Evolutionary conservation across 768 basidiomycete species (phyloP).

Genomic region (Coprinellus micaceus): DNA sequence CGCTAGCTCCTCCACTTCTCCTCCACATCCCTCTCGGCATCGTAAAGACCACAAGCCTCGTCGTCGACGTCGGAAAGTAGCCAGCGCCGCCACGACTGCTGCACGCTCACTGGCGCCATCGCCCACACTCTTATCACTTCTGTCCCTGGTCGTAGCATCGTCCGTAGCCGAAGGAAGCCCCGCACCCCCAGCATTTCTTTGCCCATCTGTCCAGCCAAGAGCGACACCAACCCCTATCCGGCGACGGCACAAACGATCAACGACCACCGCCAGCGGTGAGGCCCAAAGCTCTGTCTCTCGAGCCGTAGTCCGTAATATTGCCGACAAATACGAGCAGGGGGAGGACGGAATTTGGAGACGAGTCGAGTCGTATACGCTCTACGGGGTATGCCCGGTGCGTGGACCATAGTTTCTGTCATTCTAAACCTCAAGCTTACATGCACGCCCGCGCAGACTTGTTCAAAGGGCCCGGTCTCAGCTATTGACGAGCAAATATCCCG

Average conservation of each 20-base stretch:
- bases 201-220: slow-evolving; percentile 40
- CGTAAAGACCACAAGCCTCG: slow-evolving; percentile 11
- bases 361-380: slow-evolving; percentile 53
- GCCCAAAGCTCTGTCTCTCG: slow-evolving; percentile 2
- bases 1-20: slow-evolving; percentile 20
- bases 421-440: slow-evolving; percentile 1
- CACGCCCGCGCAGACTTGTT: slow-evolving; percentile 17
- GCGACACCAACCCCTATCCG: neutral
- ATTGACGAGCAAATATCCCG: slow-evolving; percentile 30
- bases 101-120: slow-evolving; percentile 38
- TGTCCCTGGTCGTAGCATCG: slow-evolving; percentile 55
- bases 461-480: slow-evolving; percentile 20
- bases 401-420: slow-evolving; percentile 5
- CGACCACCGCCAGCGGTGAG: slow-evolving; percentile 11
- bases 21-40: slow-evolving; percentile 9
- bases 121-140: slow-evolving; percentile 47
- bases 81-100: slow-evolving; percentile 13
- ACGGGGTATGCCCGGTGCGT: slow-evolving; percentile 63
- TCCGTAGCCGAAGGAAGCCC: slow-evolving; percentile 46
- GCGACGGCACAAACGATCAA: slow-evolving; percentile 9
- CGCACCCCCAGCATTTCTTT: slow-evolving; percentile 57
- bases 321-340: slow-evolving; percentile 52
- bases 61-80: slow-evolving; percentile 20
- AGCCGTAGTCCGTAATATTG: slow-evolving; percentile 31
- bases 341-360: slow-evolving; percentile 57